These are phyloP conservation scores for Rhizomucor pusillus DNA, from an alignment of 371 early-diverging fungal species.

Conservation along the genomic window DNA sequence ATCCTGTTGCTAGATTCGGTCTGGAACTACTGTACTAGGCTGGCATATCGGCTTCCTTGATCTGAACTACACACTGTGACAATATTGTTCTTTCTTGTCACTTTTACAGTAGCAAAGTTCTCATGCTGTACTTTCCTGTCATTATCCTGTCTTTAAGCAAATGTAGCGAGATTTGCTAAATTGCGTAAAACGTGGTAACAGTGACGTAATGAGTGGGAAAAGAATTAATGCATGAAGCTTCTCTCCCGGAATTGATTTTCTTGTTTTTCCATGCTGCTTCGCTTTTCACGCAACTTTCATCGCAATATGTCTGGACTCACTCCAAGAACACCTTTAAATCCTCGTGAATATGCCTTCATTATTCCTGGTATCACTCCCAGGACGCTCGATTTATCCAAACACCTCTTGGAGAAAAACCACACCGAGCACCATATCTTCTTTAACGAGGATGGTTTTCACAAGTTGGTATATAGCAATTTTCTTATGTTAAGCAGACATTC, in stretches of 20 bases:
- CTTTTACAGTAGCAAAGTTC: too few relatives aligned
- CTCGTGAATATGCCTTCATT: constrained; percentile 16
- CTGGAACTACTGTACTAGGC: too few relatives aligned
- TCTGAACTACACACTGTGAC: too few relatives aligned
- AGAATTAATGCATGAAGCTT: background rate
- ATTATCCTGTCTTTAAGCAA: too few relatives aligned
- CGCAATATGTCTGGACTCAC: constrained; percentile 12
- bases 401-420: constrained; percentile 36
- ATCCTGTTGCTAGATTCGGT: too few relatives aligned
- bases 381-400: constrained; percentile 25
- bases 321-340: constrained; percentile 12
- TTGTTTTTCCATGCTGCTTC: background rate
- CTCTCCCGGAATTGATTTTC: background rate
- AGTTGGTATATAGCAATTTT: constrained; percentile 16
- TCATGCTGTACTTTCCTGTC: too few relatives aligned
- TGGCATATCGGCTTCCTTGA: too few relatives aligned
- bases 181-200: too few relatives aligned
- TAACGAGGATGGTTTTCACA: constrained; percentile 45
- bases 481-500: background rate
- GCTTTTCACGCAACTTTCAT: background rate
- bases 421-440: constrained; percentile 40
- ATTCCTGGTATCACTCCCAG: constrained; percentile 37
- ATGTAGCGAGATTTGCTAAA: too few relatives aligned
- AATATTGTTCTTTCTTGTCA: too few relatives aligned
- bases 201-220: too few relatives aligned